Percentiles rank a stretch among this genome's conserved stretches.
Evolutionary conservation across 2,329 filamentous ascomycete genomes (phyloP).

Genomic region (Neoarthrinium moseri): DNA sequence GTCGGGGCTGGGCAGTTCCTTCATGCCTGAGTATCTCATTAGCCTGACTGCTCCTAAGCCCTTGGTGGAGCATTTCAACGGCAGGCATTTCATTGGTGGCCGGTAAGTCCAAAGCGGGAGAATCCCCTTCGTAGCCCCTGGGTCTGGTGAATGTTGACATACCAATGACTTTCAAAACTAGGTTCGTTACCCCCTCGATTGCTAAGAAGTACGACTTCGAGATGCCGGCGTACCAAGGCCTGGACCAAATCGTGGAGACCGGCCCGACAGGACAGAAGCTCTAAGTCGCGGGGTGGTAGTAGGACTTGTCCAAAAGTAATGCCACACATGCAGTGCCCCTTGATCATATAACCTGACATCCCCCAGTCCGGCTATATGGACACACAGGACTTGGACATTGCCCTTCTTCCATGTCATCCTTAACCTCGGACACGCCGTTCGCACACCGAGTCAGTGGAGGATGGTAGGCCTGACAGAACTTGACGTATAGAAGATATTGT

Average conservation of each 20-base stretch:
- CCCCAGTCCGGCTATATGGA: slow-evolving; percentile 56
- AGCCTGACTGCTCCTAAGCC: slow-evolving; percentile 94
- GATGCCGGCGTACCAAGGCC: slow-evolving; percentile 76
- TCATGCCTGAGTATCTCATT: slow-evolving; percentile 77
- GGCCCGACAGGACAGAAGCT: slow-evolving; percentile 49
- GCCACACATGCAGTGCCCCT: no score
- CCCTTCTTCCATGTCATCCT: slow-evolving; percentile 49
- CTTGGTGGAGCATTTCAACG: slow-evolving; percentile 77
- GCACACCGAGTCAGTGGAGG: slow-evolving; percentile 49
- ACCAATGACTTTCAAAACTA: slow-evolving; percentile 31
- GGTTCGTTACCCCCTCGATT: slow-evolving; percentile 76
- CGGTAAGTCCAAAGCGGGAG: slow-evolving; percentile 47
- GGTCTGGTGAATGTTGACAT: slow-evolving; percentile 9
- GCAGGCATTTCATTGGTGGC: slow-evolving; percentile 89
- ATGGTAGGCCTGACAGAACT: slow-evolving; percentile 52
- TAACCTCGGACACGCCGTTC: slow-evolving; percentile 35
- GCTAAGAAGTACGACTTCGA: slow-evolving; percentile 85
- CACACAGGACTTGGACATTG: slow-evolving; percentile 59
- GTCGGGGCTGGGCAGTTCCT: slow-evolving; percentile 74
- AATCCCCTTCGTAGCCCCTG: background rate
- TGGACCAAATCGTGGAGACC: slow-evolving; percentile 88
- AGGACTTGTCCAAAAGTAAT: no score
- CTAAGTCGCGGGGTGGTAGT: no score
- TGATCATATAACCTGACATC: slow-evolving; percentile 52
- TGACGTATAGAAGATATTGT: slow-evolving; percentile 57